Conservation (phyloP, 2,329 filamentous ascomycete genomes). For the Fusarium palustre region DNA sequence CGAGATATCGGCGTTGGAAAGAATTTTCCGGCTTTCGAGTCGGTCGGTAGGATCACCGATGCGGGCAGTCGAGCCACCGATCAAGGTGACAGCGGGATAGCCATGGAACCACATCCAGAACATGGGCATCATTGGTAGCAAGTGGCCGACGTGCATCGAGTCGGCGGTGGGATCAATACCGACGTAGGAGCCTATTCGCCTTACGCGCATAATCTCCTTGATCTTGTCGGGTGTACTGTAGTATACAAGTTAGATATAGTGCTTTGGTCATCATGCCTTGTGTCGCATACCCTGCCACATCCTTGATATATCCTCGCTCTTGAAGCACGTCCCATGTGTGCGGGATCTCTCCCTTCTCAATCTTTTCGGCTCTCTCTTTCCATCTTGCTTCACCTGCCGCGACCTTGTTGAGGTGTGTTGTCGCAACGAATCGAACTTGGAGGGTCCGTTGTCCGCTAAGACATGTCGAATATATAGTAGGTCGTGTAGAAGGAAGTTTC, state of each 20-base stretch:
- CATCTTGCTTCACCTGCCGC: slow-evolving; percentile 59
- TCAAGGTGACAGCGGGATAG: slow-evolving; percentile 72
- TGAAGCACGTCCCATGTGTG: slow-evolving; percentile 74
- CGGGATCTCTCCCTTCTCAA: slow-evolving; percentile 61
- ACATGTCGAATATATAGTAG: slow-evolving; percentile 44
- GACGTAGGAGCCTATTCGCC: slow-evolving; percentile 79
- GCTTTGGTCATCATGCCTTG: neutral
- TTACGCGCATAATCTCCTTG: slow-evolving; percentile 71
- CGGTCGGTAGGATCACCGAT: slow-evolving; percentile 84
- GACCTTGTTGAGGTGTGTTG: slow-evolving; percentile 59
- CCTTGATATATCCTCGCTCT: slow-evolving; percentile 79
- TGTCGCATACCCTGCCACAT: slow-evolving; percentile 74
- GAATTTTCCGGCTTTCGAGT: slow-evolving; percentile 68
- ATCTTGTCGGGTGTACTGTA: slow-evolving; percentile 63
- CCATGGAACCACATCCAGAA: slow-evolving; percentile 88
- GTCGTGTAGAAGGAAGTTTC: slow-evolving; percentile 44
- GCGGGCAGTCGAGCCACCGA: slow-evolving; percentile 80
- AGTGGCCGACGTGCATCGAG: slow-evolving; percentile 83
- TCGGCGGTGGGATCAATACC: slow-evolving; percentile 85
- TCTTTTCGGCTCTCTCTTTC: slow-evolving; percentile 59
- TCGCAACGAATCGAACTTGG: slow-evolving; percentile 54
- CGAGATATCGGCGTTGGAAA: slow-evolving; percentile 64
- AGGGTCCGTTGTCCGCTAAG: slow-evolving; percentile 37
- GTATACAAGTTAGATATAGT: slow-evolving; percentile 9
- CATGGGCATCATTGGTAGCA: slow-evolving; percentile 83